Base-by-base conservation (phyloP, 495 filamentous ascomycete species). In the Sphaerosporella brunnea region DNA sequence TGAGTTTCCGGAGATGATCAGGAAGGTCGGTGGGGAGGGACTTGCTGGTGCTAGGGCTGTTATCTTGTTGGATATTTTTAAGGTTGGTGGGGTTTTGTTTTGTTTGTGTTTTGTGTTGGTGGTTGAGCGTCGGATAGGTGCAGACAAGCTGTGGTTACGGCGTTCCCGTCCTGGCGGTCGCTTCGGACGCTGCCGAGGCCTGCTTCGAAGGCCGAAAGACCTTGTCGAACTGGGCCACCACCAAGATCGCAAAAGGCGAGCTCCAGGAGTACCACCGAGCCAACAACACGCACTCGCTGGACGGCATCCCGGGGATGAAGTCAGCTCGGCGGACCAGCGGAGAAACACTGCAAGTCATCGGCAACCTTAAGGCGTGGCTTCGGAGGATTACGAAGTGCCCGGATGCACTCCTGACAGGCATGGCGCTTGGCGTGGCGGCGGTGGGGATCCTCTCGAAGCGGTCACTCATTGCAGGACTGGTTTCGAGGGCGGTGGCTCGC, bases 51-150 rank as follows among this genome's bases (percentile, higher is more conserved):
- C 24, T 3, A 66, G 82, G 15, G 75, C 78, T 15, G 66, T 84
- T 15, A 73, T 84, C 36, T 28, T 76, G 18, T 63, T 84, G 40
- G 67, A 78, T 54, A 61, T 84, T 24, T 80, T 73, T 60, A 78
- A 84, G 61, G 80, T 76, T 13, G 21, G 53, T 42, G 63, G 45
- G 47, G 66, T 64, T 4, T 39, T 15, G 7, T 9, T 34, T n/a
- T 34, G n/a, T 34, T n/a, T n/a, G 30, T 8, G 30, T 9, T 39
- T 5, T 39, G 36, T 36, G 46, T 45, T 20, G 18, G 3, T 16
- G 49, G 25, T n/a, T 40, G 2, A 11, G 11, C 2, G 24, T 21
- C 15, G 20, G 25, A 15, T 24, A 72, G 68, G 67, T 74, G 7
- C 71, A 75, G 66, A 72, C 68, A 15, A 70, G 68, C 8, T 77